Base-by-base conservation (phyloP, 208 protist species). In the Acanthamoeba pearcei region DNA sequence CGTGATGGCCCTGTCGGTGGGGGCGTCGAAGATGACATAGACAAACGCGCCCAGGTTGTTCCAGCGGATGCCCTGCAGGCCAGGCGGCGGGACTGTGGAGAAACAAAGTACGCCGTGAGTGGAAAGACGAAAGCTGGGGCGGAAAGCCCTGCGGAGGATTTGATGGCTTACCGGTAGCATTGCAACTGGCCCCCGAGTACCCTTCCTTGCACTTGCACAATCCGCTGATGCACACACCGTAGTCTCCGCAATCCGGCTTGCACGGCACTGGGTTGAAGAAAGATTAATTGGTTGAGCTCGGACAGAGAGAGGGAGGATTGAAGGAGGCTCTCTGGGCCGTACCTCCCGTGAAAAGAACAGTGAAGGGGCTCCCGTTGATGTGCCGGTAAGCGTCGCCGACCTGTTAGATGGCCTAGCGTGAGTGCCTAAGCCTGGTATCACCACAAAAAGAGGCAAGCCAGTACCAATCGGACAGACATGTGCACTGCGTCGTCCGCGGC, bases 141-240 rank as follows among this genome's bases (percentile, higher is more conserved):
- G 66, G 4, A n/a, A n/a, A 29, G 27, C 24, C 9, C 27, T 60
- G 55, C 13, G 55, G 15, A 22, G 55, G 19, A 60, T 60, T 60
- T 22, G 17, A 22, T 66, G 60, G 6, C n/a, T 49, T 66, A 88
- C 80, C 32, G 10, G 80, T 64, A 24, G 80, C 80, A 88, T 88
- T 88, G 53, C 80, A 88, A 42, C 29, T 66, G 46, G 51, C 4
- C 29, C 80, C 80, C 4, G 80, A 88, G 53, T 49, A 88, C 0
- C 80, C 80, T 10, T 88, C 55, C 91, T 53, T 82, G 91, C 91
- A 94, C 53, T 72, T 15, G 38, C 91, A 94, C 27, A 29, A 42
- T 53, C 91, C 91, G 35, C 57, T 72, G 24, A 94, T 86, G 62
- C 91, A 94, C 46, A 62, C 91, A 35, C 91, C 91, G 42, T 86